phyloP scores from a whole-genome alignment of 345 rosid genomes.

The Melastoma malabathricum region DNA sequence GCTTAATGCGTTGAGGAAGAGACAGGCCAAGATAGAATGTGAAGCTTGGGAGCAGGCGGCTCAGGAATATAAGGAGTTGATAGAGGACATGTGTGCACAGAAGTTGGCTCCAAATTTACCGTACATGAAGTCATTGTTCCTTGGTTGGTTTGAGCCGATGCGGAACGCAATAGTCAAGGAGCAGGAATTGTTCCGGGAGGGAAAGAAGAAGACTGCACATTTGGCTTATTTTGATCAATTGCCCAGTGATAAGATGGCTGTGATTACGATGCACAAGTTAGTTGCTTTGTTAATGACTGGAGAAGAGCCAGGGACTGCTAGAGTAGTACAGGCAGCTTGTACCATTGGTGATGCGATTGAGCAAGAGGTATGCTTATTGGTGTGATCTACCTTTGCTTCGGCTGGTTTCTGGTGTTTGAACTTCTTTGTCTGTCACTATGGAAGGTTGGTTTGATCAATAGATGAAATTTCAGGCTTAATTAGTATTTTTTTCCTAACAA shows the following conservation, averaged over 20 bases:
- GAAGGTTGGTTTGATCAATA: background rate
- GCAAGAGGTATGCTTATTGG: slow-evolving; percentile 60
- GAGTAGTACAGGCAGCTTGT: slow-evolving; percentile 67
- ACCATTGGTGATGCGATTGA: slow-evolving; percentile 78
- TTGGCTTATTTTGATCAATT: slow-evolving; percentile 51
- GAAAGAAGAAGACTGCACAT: slow-evolving; percentile 39
- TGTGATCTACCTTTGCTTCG: background rate
- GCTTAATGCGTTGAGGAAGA: slow-evolving; percentile 35
- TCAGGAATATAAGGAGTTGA: slow-evolving; percentile 65
- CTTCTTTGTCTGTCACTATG: slow-evolving; percentile 1
- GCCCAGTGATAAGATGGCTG: slow-evolving; percentile 85
- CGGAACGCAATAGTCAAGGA: slow-evolving; percentile 55
- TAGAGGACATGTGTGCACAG: slow-evolving; percentile 82
- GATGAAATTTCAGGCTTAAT: too few species aligned
- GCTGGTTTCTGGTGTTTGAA: background rate
- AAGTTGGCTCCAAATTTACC: slow-evolving; percentile 91
- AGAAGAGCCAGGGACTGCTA: slow-evolving; percentile 51
- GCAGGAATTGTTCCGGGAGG: slow-evolving; percentile 43
- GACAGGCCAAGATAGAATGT: slow-evolving; percentile 85
- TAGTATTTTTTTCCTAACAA: too few species aligned
- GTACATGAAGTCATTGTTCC: slow-evolving; percentile 74
- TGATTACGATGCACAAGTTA: slow-evolving; percentile 92
- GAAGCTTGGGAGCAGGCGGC: slow-evolving; percentile 95
- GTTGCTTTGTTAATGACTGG: slow-evolving; percentile 67
- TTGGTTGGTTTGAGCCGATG: slow-evolving; percentile 96